A percentile compares a stretch with the other conserved stretches of the same genome.
Conservation (phyloP, 148 eudicot genomes). For the Rhododendron ferrugineum region DNA sequence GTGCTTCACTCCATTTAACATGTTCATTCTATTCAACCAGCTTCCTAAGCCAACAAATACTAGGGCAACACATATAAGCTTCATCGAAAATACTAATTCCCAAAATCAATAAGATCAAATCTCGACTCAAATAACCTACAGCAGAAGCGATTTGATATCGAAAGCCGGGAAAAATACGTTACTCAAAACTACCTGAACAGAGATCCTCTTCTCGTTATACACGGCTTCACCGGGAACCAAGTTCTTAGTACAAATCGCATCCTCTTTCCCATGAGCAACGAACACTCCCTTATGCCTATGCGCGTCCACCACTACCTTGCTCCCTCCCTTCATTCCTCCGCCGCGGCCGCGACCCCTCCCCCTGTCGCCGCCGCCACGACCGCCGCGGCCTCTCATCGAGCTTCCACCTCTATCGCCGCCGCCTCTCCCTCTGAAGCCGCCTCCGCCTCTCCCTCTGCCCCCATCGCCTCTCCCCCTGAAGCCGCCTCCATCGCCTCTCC, state of each 20-base stretch:
- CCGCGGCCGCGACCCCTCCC: conserved; percentile 21
- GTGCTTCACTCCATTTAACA: background rate
- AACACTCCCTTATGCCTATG: conserved; percentile 93
- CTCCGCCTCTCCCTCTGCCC: conserved; percentile 33
- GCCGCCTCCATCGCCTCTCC: conserved; percentile 43
- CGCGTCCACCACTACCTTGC: conserved; percentile 65
- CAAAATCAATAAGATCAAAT: background rate
- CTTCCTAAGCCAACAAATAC: background rate
- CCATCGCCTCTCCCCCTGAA: conserved; percentile 45
- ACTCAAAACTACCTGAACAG: conserved; percentile 58
- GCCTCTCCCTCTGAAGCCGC: conserved; percentile 29
- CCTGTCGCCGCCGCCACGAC: conserved; percentile 23
- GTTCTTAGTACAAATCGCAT: conserved; percentile 87
- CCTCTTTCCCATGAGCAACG: conserved; percentile 87
- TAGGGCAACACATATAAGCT: background rate
- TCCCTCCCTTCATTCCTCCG: conserved; percentile 76
- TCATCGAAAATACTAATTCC: background rate
- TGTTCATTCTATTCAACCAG: background rate
- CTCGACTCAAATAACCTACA: background rate
- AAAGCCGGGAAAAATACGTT: background rate
- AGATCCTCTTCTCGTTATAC: conserved; percentile 80
- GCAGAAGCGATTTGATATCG: background rate
- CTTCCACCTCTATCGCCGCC: conserved; percentile 15
- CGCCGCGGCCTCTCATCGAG: conserved; percentile 17
- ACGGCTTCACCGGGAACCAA: conserved; percentile 96